Evolutionary conservation across 805 yeast genomes (phyloP).

Genomic region (Wickerhamomyces mucosus): DNA sequence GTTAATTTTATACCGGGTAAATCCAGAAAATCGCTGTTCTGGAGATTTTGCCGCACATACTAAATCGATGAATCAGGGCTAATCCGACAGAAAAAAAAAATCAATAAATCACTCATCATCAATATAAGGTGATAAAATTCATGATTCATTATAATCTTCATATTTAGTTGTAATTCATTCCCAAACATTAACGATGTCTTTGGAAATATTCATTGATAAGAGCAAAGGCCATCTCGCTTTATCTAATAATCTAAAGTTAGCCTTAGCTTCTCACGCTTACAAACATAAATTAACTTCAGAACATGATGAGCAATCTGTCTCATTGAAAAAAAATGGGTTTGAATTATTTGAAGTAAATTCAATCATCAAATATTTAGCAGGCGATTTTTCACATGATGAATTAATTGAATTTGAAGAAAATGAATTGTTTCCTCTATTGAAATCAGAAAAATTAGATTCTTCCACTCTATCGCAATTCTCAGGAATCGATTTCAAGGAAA

Average conservation of each 20-base stretch:
- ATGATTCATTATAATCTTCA: too few species aligned
- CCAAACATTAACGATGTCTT: too few species aligned
- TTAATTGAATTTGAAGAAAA: constrained; percentile 34
- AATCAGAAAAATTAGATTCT: constrained; percentile 21
- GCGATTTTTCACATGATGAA: constrained; percentile 31
- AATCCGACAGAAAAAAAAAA: too few species aligned
- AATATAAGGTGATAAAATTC: too few species aligned
- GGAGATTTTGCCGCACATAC: too few species aligned
- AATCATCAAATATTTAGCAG: constrained; percentile 51
- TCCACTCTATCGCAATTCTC: constrained; percentile 6
- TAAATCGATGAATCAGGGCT: too few species aligned
- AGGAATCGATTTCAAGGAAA: constrained; percentile 20
- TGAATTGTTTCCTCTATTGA: constrained; percentile 29
- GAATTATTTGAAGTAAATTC: constrained; percentile 59
- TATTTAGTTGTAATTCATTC: too few species aligned
- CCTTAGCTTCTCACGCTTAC: constrained; percentile 17
- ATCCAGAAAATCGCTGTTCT: too few species aligned
- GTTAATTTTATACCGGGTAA: too few species aligned
- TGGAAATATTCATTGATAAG: constrained; percentile 16
- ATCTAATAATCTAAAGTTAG: constrained; percentile 19
- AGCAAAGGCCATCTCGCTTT: constrained; percentile 13
- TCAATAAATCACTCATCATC: too few species aligned
- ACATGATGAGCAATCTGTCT: constrained; percentile 10
- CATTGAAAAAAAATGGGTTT: constrained; percentile 15
- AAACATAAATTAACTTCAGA: constrained; percentile 17